A percentile compares a stretch with the other conserved stretches of the same genome.
These are phyloP conservation scores for Metschnikowia lunata DNA, from an alignment of 805 yeast genomes.

Conservation along the genomic window DNA sequence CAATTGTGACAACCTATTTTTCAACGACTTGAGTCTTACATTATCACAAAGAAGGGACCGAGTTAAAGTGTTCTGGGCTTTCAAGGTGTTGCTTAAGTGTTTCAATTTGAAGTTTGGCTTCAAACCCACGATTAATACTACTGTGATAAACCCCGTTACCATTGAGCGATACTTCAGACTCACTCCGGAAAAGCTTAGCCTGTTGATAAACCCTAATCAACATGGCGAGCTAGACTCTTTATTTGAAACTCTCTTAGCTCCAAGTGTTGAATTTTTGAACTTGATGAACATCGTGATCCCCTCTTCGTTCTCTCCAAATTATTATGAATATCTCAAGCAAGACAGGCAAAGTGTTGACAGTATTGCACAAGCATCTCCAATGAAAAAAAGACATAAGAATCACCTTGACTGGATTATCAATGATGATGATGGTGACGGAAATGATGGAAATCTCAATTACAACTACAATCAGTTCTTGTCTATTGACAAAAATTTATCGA, in stretches of 20 bases:
- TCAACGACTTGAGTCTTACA: conserved; percentile 44
- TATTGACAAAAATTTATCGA: conserved; percentile 38
- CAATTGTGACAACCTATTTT: conserved; percentile 37
- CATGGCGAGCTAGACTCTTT: conserved; percentile 24
- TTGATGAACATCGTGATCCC: conserved; percentile 43
- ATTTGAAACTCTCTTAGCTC: conserved; percentile 34
- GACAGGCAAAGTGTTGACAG: conserved; percentile 15
- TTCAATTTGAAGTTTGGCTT: conserved; percentile 42
- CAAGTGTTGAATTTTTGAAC: conserved; percentile 42
- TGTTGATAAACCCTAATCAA: conserved; percentile 22
- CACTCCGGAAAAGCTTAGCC: conserved; percentile 40
- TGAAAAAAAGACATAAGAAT: conserved; percentile 14
- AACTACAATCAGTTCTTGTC: conserved; percentile 40
- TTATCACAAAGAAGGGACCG: conserved; percentile 34
- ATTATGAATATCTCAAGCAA: conserved; percentile 37
- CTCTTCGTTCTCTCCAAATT: conserved; percentile 43
- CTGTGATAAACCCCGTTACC: conserved; percentile 45
- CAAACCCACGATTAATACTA: conserved; percentile 43
- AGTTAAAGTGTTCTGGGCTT: conserved; percentile 45
- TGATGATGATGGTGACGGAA: conserved; percentile 46
- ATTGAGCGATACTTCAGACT: conserved; percentile 42
- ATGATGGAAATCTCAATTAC: conserved; percentile 44
- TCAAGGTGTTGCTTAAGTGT: conserved; percentile 39
- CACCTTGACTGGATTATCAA: conserved; percentile 40
- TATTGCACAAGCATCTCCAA: neutral